phyloP scores from a whole-genome alignment of 352 stramenopile genomes.

The Achlya hypogyna region DNA sequence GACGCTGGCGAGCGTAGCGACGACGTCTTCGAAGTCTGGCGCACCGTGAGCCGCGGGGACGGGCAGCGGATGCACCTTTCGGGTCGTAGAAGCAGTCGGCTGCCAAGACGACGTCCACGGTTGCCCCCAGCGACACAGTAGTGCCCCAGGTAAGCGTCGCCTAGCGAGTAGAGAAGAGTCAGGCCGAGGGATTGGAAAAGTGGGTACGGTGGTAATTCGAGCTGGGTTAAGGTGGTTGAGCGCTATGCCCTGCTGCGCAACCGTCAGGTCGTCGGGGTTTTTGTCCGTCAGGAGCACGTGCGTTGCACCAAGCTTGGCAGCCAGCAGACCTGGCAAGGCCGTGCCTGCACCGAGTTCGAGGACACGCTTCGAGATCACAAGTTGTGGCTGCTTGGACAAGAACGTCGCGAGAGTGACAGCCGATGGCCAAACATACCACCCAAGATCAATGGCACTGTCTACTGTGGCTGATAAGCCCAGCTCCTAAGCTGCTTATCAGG shows the following conservation, averaged over 20 bases:
- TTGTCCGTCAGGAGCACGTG: constrained; percentile 15
- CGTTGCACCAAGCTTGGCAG: constrained; percentile 2
- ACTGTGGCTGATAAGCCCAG: neutral
- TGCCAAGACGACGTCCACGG: constrained; percentile 4
- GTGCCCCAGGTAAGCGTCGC: neutral
- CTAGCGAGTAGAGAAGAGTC: neutral
- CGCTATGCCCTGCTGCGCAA: neutral
- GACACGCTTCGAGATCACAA: neutral
- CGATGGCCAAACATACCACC: constrained; percentile 16
- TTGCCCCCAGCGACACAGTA: neutral
- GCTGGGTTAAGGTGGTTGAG: neutral
- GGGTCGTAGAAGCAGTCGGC: constrained; percentile 20
- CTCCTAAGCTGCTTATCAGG: constrained; percentile 1
- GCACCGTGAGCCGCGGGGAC: neutral
- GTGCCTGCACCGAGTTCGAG: constrained; percentile 12
- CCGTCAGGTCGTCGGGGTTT: neutral
- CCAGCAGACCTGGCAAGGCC: constrained; percentile 6
- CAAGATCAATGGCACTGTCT: neutral
- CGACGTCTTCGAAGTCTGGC: constrained; percentile 14
- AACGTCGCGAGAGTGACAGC: constrained; percentile 3
- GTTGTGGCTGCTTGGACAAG: neutral
- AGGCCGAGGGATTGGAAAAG: neutral
- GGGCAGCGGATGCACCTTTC: neutral
- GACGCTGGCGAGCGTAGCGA: constrained; percentile 8
- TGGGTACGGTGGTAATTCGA: neutral